Conservation (phyloP, 192 early-diverging fungal species). For the Coemansia umbellata region DNA sequence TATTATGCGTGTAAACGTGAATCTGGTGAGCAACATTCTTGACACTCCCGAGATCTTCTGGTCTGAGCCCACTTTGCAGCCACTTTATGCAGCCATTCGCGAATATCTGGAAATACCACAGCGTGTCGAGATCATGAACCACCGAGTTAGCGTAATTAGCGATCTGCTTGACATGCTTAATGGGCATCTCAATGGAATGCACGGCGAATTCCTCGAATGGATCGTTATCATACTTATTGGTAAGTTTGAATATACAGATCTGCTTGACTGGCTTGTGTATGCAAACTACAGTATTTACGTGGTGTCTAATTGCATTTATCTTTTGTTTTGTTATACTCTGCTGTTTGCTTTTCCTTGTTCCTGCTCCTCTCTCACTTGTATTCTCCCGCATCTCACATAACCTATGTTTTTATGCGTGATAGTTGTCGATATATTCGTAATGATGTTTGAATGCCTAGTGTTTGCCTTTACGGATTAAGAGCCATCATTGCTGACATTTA, state of each 20-base stretch:
- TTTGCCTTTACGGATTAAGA: conserved; percentile 38
- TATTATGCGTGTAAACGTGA: conserved; percentile 86
- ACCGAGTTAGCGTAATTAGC: conserved; percentile 85
- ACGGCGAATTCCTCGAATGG: conserved; percentile 91
- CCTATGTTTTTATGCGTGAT: neutral
- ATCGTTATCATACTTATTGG: conserved; percentile 93
- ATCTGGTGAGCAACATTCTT: conserved; percentile 81
- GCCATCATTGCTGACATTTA: neutral
- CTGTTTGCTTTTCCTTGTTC: neutral
- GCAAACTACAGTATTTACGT: too few relatives aligned
- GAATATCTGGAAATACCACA: conserved; percentile 80
- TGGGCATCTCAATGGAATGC: conserved; percentile 86
- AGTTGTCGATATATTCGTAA: conserved; percentile 48
- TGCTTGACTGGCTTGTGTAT: too few relatives aligned
- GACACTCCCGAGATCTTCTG: conserved; percentile 95
- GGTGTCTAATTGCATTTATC: neutral
- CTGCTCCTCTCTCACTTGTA: neutral
- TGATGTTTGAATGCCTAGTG: conserved; percentile 45
- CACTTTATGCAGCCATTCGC: conserved; percentile 74
- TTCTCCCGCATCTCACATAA: too few relatives aligned
- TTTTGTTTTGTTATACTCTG: too few relatives aligned
- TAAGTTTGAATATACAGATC: conserved; percentile 20
- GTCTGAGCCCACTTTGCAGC: conserved; percentile 79
- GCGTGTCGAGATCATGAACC: conserved; percentile 88
- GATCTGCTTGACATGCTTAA: conserved; percentile 94